Evolutionary conservation across 176 grass and related monocot genomes (phyloP).

Genomic region (Alopecurus myosuroides): DNA sequence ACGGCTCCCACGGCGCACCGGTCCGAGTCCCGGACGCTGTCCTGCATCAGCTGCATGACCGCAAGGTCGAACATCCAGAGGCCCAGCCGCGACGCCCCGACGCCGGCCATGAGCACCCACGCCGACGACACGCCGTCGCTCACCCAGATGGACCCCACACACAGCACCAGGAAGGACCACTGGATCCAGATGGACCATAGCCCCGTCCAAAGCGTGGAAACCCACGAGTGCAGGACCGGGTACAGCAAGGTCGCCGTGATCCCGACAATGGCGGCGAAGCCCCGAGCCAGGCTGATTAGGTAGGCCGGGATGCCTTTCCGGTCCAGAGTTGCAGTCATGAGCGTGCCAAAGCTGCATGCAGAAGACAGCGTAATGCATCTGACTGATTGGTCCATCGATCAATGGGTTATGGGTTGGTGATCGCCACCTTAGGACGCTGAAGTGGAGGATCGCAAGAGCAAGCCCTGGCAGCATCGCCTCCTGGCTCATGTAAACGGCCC

Average conservation of each 20-base stretch:
- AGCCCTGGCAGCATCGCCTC: slow-evolving; percentile 72
- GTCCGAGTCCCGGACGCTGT: slow-evolving; percentile 35
- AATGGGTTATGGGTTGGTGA: no score
- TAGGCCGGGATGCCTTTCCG: slow-evolving; percentile 84
- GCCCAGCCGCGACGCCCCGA: slow-evolving; percentile 67
- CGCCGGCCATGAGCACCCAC: slow-evolving; percentile 87
- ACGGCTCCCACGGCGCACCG: slow-evolving; percentile 77
- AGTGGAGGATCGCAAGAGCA: slow-evolving; percentile 71
- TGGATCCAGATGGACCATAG: slow-evolving; percentile 78
- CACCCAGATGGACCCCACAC: slow-evolving; percentile 64
- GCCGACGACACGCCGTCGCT: slow-evolving; percentile 29
- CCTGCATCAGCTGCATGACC: slow-evolving; percentile 65
- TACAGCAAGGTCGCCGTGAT: slow-evolving; percentile 74
- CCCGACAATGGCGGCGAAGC: slow-evolving; percentile 52
- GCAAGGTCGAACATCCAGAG: slow-evolving; percentile 93
- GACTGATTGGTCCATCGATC: no score
- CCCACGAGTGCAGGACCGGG: slow-evolving; percentile 43
- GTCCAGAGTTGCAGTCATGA: slow-evolving; percentile 80
- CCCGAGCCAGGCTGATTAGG: slow-evolving; percentile 62
- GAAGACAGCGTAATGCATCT: no score
- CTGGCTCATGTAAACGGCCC: slow-evolving; percentile 64
- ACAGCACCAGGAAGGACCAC: slow-evolving; percentile 73
- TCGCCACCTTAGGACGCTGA: slow-evolving; percentile 71
- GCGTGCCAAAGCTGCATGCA: slow-evolving; percentile 56
- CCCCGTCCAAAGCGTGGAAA: slow-evolving; percentile 65